A percentile compares a stretch with the other conserved stretches of the same genome.
Evolutionary conservation across 2,329 filamentous ascomycete species (phyloP).

Genomic region (Fusarium paranaense): DNA sequence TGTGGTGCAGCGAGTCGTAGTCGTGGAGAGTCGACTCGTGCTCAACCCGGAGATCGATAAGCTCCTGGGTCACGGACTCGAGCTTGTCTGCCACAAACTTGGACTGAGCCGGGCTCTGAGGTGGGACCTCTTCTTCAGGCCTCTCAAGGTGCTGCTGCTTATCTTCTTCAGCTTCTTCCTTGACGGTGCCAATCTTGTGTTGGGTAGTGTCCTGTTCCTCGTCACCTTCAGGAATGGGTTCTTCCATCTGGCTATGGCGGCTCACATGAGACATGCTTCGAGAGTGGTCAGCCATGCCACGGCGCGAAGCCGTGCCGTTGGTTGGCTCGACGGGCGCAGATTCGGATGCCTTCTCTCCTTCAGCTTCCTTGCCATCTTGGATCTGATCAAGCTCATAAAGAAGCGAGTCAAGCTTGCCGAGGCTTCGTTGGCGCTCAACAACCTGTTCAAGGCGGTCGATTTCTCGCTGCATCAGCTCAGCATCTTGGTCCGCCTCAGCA

Average conservation of each 20-base stretch:
- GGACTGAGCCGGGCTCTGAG: slow-evolving; percentile 81
- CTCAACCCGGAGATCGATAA: slow-evolving; percentile 89
- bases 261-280: slow-evolving; percentile 66
- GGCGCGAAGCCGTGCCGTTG: slow-evolving; percentile 57
- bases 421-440: slow-evolving; percentile 91
- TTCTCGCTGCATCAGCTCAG: slow-evolving; percentile 96
- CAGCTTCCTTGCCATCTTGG: slow-evolving; percentile 65
- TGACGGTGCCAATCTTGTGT: slow-evolving; percentile 49
- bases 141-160: slow-evolving; percentile 22
- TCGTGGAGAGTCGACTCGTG: slow-evolving; percentile 88
- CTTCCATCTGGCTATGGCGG: slow-evolving; percentile 65
- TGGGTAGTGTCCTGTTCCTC: slow-evolving; percentile 53
- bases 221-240: slow-evolving; percentile 65
- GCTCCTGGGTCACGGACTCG: slow-evolving; percentile 89
- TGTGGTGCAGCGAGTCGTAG: slow-evolving; percentile 82
- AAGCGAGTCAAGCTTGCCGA: slow-evolving; percentile 93
- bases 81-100: slow-evolving; percentile 93
- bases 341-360: slow-evolving; percentile 46
- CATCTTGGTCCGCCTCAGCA: slow-evolving; percentile 94
- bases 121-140: slow-evolving; percentile 43
- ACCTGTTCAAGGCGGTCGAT: slow-evolving; percentile 95
- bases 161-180: slow-evolving; percentile 47
- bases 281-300: slow-evolving; percentile 63
- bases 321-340: slow-evolving; percentile 46
- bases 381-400: slow-evolving; percentile 89